Evolutionary conservation across 208 protist genomes (phyloP).

Genomic region (Trypanosoma melophagium): DNA sequence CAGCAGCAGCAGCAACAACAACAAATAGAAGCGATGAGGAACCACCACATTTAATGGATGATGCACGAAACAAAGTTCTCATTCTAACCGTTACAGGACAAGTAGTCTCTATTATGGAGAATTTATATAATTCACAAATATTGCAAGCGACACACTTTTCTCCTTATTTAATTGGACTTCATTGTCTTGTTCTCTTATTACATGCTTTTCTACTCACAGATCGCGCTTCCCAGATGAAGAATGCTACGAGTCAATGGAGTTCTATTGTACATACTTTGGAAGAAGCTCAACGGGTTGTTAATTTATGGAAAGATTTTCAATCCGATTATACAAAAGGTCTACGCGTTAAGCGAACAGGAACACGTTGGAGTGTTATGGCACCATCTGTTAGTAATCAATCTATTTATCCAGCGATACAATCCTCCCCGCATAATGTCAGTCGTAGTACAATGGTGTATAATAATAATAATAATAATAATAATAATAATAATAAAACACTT

Average conservation of each 20-base stretch:
- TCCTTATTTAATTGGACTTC: slow-evolving; percentile 50
- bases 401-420: slow-evolving; percentile 13
- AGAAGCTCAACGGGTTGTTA: slow-evolving; percentile 49
- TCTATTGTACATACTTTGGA: slow-evolving; percentile 39
- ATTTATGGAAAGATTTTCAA: slow-evolving; percentile 49
- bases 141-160: slow-evolving; percentile 9
- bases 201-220: slow-evolving; percentile 66
- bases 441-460: neutral
- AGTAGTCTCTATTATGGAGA: slow-evolving; percentile 27
- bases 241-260: slow-evolving; percentile 10
- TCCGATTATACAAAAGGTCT: slow-evolving; percentile 60
- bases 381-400: slow-evolving; percentile 59
- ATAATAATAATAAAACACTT: too few species aligned
- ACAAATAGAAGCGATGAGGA: neutral
- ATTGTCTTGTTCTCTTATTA: slow-evolving; percentile 63
- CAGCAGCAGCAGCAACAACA: too few species aligned
- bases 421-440: neutral
- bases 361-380: slow-evolving; percentile 34
- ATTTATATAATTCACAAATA: slow-evolving; percentile 20
- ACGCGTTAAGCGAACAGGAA: slow-evolving; percentile 15
- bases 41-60: slow-evolving; percentile 16
- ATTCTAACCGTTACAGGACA: slow-evolving; percentile 25
- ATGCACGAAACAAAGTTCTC: slow-evolving; percentile 12
- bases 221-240: slow-evolving; percentile 1
- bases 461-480: neutral